Conservation (phyloP, 2,329 filamentous ascomycete species). For the Verruconis gallopava region DNA sequence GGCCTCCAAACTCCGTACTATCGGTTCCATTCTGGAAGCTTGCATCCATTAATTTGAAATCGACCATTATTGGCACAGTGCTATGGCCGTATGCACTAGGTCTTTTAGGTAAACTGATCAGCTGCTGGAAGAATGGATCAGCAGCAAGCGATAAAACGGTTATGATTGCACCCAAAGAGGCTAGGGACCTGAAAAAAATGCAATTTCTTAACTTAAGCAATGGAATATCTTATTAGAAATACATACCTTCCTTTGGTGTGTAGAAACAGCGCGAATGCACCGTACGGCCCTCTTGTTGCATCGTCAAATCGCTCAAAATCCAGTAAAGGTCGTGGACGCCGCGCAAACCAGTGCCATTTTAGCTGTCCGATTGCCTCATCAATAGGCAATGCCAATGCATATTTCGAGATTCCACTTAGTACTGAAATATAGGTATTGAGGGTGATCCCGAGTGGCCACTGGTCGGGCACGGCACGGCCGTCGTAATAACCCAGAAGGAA, state of each 20-base stretch:
- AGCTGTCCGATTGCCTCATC: constrained; percentile 22
- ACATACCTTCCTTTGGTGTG: constrained; percentile 7
- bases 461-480: constrained; percentile 1
- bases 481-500: constrained; percentile 4
- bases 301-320: constrained; percentile 24
- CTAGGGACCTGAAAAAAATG: constrained; percentile 12
- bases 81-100: constrained; percentile 13
- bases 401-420: constrained; percentile 18
- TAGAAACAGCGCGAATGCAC: constrained; percentile 6
- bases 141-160: constrained; percentile 15
- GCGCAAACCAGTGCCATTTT: constrained; percentile 24
- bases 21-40: background rate
- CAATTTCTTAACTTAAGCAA: background rate
- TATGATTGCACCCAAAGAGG: constrained; percentile 17
- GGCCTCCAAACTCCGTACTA: background rate
- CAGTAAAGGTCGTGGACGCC: constrained; percentile 18
- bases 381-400: constrained; percentile 18
- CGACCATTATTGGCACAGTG: constrained; percentile 13
- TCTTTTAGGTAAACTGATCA: constrained; percentile 17
- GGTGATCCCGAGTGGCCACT: constrained; percentile 12
- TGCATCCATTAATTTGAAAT: background rate
- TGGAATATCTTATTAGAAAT: background rate
- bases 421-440: constrained; percentile 20
- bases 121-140: constrained; percentile 22
- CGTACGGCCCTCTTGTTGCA: constrained; percentile 11